phyloP scores from a whole-genome alignment of 139 green algal genomes.

The Chlorella sp. region DNA sequence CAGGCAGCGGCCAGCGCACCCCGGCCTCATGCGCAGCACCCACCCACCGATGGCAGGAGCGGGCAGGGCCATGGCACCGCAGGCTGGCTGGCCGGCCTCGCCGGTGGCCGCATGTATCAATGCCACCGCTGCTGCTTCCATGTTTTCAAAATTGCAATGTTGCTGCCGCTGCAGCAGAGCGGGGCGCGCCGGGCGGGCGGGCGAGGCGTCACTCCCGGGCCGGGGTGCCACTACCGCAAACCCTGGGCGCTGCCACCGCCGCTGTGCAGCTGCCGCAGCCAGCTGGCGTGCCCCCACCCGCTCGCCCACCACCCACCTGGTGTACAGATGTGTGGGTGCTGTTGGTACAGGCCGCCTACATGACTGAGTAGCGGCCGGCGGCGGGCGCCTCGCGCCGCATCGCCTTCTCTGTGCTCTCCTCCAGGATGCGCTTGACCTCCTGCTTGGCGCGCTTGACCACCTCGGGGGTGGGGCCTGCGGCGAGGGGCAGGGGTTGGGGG shows the following conservation, averaged over 20 bases:
- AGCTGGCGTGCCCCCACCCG: too few species aligned
- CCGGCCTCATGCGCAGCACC: too few species aligned
- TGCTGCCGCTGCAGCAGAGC: too few species aligned
- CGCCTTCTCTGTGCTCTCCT: slow-evolving; percentile 87
- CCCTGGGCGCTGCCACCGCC: neutral
- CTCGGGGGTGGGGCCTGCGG: slow-evolving; percentile 65
- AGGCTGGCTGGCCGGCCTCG: too few species aligned
- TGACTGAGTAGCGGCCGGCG: slow-evolving; percentile 59
- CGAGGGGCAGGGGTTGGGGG: neutral
- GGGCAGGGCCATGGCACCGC: neutral
- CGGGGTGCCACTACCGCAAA: neutral
- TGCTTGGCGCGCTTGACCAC: slow-evolving; percentile 82
- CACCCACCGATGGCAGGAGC: too few species aligned
- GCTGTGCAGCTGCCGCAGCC: neutral
- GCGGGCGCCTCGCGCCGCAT: slow-evolving; percentile 77
- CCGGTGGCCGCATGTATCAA: too few species aligned
- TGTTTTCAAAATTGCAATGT: too few species aligned
- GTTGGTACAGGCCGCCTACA: slow-evolving; percentile 19
- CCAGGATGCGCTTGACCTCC: slow-evolving; percentile 83
- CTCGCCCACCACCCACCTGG: neutral
- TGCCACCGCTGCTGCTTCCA: too few species aligned
- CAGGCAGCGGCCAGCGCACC: too few species aligned
- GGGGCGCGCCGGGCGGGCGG: neutral
- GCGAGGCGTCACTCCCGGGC: neutral
- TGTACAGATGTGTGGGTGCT: neutral